Base-by-base conservation (phyloP, 768 basidiomycete species). In the Russula sp. region DNA sequence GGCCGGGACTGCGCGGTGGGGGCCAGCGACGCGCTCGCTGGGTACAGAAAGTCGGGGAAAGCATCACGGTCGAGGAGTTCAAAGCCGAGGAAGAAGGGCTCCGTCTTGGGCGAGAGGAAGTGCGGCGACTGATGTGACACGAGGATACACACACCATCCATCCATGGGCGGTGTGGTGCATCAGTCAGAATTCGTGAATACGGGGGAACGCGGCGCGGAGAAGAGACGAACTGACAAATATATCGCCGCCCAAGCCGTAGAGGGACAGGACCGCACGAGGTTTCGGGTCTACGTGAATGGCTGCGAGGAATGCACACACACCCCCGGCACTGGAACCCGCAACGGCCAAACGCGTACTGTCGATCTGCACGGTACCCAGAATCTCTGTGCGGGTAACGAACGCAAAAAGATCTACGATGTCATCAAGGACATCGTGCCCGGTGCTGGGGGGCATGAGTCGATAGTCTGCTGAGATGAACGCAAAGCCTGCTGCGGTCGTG, bases 241-340 rank as follows among this genome's bases (percentile, higher is more conserved):
- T 76, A 59, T 86, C 71, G 0, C 85, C 86, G n/a, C 84, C 84
- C 77, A 83, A 78, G 0, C 80, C 84, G 70, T 86, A 87, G 66
- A 87, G 63, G 0, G 80, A 82, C 0, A 87, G 65, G 2, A 86
- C 58, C 0, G 79, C 84, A 59, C 74, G 80, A 0, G 84, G 84
- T 58, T 76, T 80, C 0, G 84, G 85, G 0, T 67, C 61, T 6
- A 77, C 81, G 66, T 86, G 78, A 39, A 79, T 73, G 10, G 79
- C 83, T 18, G 83, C 81, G 11, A 87, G 75, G 66, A 84, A 85
- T 1, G 83, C 82, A 62, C 84, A 84, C n/a, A 81, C 71, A 1
- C 83, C 84, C 10, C 86, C 86, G 0, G 83, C 80, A 63, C 84
- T 86, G 14, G 77, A 75, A 0, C 86, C 87, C 5, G 79, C 73